Conservation (phyloP, 495 filamentous ascomycete genomes). For the Aspergillus conjunctus region DNA sequence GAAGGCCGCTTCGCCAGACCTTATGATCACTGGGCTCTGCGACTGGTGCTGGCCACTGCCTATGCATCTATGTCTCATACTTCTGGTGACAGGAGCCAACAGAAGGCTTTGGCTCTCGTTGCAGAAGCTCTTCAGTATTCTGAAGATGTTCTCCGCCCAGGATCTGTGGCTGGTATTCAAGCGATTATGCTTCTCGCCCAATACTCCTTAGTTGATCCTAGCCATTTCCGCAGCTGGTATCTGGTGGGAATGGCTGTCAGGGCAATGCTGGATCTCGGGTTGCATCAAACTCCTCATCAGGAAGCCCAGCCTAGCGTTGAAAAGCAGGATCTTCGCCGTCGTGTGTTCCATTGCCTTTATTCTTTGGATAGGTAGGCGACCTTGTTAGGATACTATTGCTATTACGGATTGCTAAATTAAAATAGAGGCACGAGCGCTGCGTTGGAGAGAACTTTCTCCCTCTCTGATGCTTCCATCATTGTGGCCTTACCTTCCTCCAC, state of each 20-base stretch:
- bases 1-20: conserved; percentile 62
- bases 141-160: conserved; percentile 79
- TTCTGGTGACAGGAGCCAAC: conserved; percentile 63
- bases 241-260: conserved; percentile 84
- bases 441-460: conserved; percentile 79
- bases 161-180: conserved; percentile 79
- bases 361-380: conserved; percentile 67
- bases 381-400: neutral
- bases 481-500: conserved; percentile 57
- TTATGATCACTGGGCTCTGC: conserved; percentile 80
- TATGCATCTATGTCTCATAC: conserved; percentile 70
- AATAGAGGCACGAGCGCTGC: conserved; percentile 77
- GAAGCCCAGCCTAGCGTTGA: conserved; percentile 60
- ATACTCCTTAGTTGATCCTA: conserved; percentile 85
- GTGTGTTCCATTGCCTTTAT: conserved; percentile 85
- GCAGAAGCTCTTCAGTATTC: conserved; percentile 71
- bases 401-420: conserved; percentile 11
- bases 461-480: conserved; percentile 83
- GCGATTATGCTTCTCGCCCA: conserved; percentile 80
- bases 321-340: conserved; percentile 71
- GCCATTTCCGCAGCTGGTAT: conserved; percentile 89
- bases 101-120: conserved; percentile 66
- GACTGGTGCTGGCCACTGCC: conserved; percentile 84
- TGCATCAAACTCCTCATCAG: conserved; percentile 84
- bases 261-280: conserved; percentile 80